Percentiles rank a stretch among this genome's conserved stretches.
These are phyloP conservation scores for Sporothrix pallida DNA, from an alignment of 2,329 filamentous ascomycete genomes.

Conservation along the genomic window DNA sequence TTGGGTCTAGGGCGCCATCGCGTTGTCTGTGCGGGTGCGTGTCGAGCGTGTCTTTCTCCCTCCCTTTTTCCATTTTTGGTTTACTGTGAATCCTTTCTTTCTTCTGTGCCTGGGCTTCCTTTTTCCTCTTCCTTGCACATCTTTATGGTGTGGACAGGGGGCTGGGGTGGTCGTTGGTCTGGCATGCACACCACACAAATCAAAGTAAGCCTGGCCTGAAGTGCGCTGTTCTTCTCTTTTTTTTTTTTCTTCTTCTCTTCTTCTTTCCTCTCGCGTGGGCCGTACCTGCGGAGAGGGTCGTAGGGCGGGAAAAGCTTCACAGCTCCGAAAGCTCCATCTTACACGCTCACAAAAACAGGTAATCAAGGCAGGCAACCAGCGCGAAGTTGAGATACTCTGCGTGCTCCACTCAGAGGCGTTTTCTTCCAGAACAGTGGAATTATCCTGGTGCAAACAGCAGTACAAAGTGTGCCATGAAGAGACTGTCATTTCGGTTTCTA, in stretches of 20 bases:
- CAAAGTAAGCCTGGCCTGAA: background rate
- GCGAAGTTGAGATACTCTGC: background rate
- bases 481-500: background rate
- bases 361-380: conserved; percentile 4
- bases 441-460: too few relatives aligned
- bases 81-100: too few relatives aligned
- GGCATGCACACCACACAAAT: background rate
- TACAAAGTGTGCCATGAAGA: too few relatives aligned
- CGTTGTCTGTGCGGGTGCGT: background rate
- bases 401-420: background rate
- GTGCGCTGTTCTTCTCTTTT: background rate
- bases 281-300: background rate
- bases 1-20: background rate
- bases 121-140: conserved; percentile 19
- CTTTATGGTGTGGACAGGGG: background rate
- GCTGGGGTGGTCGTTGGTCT: background rate
- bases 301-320: background rate
- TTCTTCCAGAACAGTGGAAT: background rate
- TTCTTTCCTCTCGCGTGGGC: background rate
- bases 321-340: background rate
- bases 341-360: background rate
- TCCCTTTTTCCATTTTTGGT: background rate
- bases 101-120: background rate
- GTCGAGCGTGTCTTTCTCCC: background rate
- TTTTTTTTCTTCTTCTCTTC: background rate